phyloP scores from a whole-genome alignment of 2,329 filamentous ascomycete species.

The Rhynchosporium agropyri region DNA sequence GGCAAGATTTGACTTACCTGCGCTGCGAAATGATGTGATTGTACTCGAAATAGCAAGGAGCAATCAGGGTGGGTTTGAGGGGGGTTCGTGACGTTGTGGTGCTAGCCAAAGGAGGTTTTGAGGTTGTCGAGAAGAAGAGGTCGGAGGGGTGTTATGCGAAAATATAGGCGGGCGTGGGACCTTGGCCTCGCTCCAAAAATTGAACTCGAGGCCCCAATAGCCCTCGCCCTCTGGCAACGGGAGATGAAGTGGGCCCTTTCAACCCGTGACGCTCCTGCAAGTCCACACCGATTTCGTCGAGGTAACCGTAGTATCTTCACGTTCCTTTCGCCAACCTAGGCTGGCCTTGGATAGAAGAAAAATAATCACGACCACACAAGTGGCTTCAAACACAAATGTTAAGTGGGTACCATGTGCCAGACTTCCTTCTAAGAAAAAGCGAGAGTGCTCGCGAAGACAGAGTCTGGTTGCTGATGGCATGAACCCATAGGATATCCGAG shows the following conservation, averaged over 20 bases:
- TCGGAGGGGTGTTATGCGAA: slow-evolving; percentile 1
- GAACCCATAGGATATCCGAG: neutral
- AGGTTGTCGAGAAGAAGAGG: slow-evolving; percentile 1
- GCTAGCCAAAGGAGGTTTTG: neutral
- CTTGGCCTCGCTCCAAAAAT: neutral
- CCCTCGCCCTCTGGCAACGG: neutral
- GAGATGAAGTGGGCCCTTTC: neutral
- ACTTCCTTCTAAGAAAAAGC: neutral
- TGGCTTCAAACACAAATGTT: neutral
- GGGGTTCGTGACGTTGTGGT: neutral
- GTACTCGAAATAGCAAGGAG: slow-evolving; percentile 11
- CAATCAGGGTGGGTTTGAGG: neutral
- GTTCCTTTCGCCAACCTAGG: neutral
- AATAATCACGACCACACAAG: neutral
- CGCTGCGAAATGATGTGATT: slow-evolving; percentile 1
- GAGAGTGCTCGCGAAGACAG: neutral
- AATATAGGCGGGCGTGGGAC: slow-evolving; percentile 4
- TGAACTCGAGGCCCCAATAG: slow-evolving; percentile 5
- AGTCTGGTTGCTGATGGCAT: neutral
- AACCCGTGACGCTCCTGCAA: slow-evolving; percentile 2
- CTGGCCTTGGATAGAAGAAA: neutral
- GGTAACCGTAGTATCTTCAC: neutral
- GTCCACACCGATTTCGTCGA: neutral
- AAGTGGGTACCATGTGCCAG: neutral
- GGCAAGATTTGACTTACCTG: neutral